Percentiles rank a stretch among this genome's conserved stretches.
Evolutionary conservation across 2,329 filamentous ascomycete genomes (phyloP).

Genomic region (Polychaeton citri): DNA sequence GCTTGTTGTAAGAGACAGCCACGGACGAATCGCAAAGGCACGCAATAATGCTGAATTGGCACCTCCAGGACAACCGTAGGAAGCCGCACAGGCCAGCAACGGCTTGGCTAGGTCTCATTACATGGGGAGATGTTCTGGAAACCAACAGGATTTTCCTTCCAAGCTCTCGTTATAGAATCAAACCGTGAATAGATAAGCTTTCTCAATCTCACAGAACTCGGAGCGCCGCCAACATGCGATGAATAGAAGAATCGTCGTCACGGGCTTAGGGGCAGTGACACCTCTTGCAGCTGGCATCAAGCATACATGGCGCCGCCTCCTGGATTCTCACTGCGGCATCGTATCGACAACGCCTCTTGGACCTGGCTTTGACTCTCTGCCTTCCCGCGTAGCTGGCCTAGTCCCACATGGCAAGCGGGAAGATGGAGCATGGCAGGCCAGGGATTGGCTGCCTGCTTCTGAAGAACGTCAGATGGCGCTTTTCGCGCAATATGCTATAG

Average conservation of each 20-base stretch:
- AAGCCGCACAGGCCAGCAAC: too few relatives aligned
- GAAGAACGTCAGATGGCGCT: constrained; percentile 70
- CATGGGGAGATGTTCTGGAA: too few relatives aligned
- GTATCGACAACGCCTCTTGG: constrained; percentile 54
- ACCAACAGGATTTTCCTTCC: not conserved
- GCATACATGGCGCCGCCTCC: constrained; percentile 65
- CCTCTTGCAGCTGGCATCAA: constrained; percentile 34
- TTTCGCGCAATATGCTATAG: constrained; percentile 85
- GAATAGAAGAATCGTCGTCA: constrained; percentile 38
- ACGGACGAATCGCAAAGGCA: too few relatives aligned
- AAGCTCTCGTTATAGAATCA: not conserved
- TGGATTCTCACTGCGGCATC: constrained; percentile 70
- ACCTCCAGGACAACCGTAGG: too few relatives aligned
- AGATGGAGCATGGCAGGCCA: constrained; percentile 33
- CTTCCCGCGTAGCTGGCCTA: constrained; percentile 72
- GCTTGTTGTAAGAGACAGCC: too few relatives aligned
- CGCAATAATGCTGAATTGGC: too few relatives aligned
- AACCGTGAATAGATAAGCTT: constrained; percentile 3
- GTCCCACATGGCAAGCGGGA: constrained; percentile 47
- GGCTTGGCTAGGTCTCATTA: too few relatives aligned
- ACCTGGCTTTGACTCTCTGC: constrained; percentile 54
- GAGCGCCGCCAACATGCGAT: constrained; percentile 31
- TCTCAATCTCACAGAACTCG: too few relatives aligned
- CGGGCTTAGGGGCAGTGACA: constrained; percentile 36
- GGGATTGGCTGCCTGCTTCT: constrained; percentile 34